A percentile compares a stretch with the other conserved stretches of the same genome.
Conservation (phyloP, 805 yeast genomes). For the Candida anglica region DNA sequence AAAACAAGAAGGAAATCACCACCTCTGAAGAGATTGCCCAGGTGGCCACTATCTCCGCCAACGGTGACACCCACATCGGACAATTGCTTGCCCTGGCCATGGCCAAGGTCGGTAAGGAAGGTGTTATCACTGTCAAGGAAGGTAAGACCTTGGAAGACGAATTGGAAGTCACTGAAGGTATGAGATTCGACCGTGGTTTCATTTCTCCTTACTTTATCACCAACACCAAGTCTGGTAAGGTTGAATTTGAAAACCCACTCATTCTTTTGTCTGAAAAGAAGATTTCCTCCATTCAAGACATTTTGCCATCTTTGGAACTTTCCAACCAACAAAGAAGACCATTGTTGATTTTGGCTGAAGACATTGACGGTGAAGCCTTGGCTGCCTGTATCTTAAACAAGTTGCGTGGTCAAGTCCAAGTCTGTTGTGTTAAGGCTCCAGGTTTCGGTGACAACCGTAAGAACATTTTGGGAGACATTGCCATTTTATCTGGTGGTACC, state of each 20-base stretch:
- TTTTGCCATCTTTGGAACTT: constrained; percentile 87
- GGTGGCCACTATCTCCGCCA: constrained; percentile 97
- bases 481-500: constrained; percentile 92
- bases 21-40: constrained; percentile 94
- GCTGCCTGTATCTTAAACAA: constrained; percentile 97
- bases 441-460: constrained; percentile 99
- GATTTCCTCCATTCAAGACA: constrained; percentile 83
- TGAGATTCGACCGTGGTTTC: constrained; percentile 97
- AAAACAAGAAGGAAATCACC: constrained; percentile 88
- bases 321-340: constrained; percentile 94
- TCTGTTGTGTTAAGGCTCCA: constrained; percentile 96
- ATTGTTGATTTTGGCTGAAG: constrained; percentile 89
- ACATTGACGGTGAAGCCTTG: constrained; percentile 95
- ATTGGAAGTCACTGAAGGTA: constrained; percentile 94
- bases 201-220: constrained; percentile 96
- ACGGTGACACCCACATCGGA: constrained; percentile 94
- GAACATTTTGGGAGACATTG: constrained; percentile 93
- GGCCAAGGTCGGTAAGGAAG: constrained; percentile 99
- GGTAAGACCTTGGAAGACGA: constrained; percentile 97
- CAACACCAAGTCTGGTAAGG: constrained; percentile 87
- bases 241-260: constrained; percentile 92
- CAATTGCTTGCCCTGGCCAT: constrained; percentile 87
- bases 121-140: constrained; percentile 96
- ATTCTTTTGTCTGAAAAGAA: constrained; percentile 85
- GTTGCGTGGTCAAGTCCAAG: constrained; percentile 97